Base-by-base conservation (phyloP, 202 grass and related monocot species). In the Brachypodium distachyon region DNA sequence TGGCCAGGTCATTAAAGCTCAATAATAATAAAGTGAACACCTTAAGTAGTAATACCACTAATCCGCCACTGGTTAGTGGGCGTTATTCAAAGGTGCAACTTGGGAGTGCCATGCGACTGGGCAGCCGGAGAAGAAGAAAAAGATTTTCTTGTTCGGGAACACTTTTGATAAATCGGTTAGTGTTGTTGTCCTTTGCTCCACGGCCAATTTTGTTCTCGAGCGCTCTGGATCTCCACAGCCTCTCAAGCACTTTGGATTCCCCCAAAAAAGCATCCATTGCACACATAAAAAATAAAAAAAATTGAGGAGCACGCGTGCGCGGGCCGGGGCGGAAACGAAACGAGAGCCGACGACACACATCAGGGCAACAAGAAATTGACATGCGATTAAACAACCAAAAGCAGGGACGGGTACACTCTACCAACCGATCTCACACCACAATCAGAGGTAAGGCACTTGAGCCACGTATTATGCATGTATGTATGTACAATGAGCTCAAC, bases 401-500 rank as follows among this genome's bases (percentile, higher is more conserved):
- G 78, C 57, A 58, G 48, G 33, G 84, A 82, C 49, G 77, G 73
- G 42, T 57, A 87, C 85, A 19, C 12, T 26, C 66, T 77, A 82
- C 69, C 79, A 82, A 78, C 79, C 65, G 56, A 26, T 42, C 61
- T 78, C 43, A 59, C 37, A 19, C 74, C 43, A 52, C 48, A 66
- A 47, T 69, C 57, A 29, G 64, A 72, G 85, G 85, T 67, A 77
- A 87, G 84, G 73, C 73, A 72, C 47, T 66, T 77, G 79, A 87
- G 85, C 74, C 74, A 82, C 47, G 38, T 36, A 18, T 79, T 36
- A 18, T 79, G 49, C 12, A 42, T 39, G 38, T 17, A 46, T 61
- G 25, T 83, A 82, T 87, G 50, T 82, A 87, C 79, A 83, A n/a
- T 3, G 47, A 72, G 84, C 84, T 87, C 78, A 87, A 71, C 78